Base-by-base conservation (phyloP, 495 filamentous ascomycete genomes). In the Acidiella bohemica region DNA sequence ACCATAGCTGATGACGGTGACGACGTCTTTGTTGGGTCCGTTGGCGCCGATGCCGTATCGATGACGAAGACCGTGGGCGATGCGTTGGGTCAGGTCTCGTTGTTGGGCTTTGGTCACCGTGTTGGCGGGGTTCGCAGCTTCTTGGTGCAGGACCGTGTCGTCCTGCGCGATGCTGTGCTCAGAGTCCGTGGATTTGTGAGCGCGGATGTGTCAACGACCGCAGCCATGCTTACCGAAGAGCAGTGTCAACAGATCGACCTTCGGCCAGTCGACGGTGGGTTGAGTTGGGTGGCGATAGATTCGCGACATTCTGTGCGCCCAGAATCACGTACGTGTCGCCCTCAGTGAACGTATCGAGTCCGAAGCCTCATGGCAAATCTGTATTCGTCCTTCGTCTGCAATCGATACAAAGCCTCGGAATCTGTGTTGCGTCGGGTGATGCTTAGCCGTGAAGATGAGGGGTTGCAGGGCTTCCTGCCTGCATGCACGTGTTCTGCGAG, bases 1-100 rank as follows among this genome's bases (percentile, higher is more conserved):
- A 0, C 70, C 70, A 3, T 62, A 60, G n/a, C 64, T 62, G 16
- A 70, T 64, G 33, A 61, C 59, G 11, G 69, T 55, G 10, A 72
- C 63, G 24, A 71, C 64, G 49, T 75, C 70, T 38, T 67, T 63
- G 24, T 61, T 58, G 0, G 62, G 58, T 5, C 68, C 67, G 18
- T 58, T 32, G 14, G 49, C 26, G n/a, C 69, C 69, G 37, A 73
- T 55, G 31, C 62, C 65, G 35, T 66, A 72, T 17, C 53, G 49
- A 30, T 63, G 30, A 31, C 68, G 64, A 8, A 73, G 58, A 27
- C 59, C 57, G 53, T 68, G 53, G 5, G 71, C 67, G 20, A 62
- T 52, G 12, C 59, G 58, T 32, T 67, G 56, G 34, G 64, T 59
- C 6, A 67, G 53, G 7, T 53, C 39, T 8, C 67, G 64, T 12